phyloP scores from a whole-genome alignment of 2,329 filamentous ascomycete genomes.

The Domatiomyces globalis region DNA sequence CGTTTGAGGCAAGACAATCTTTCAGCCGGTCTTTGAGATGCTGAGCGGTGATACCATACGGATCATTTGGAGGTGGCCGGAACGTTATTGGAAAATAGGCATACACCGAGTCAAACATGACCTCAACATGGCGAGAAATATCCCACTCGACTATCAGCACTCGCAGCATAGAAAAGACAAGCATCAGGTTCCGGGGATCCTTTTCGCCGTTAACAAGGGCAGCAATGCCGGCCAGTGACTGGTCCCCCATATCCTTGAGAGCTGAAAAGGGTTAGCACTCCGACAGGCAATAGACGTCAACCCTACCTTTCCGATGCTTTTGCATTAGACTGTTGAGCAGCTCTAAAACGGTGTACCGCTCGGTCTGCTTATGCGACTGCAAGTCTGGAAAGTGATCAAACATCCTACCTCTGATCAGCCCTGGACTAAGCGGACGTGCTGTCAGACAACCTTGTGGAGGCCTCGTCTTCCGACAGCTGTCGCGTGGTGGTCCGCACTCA shows the following conservation, averaged over 20 bases:
- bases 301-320: conserved; percentile 42
- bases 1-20: conserved; percentile 49
- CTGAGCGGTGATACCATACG: conserved; percentile 55
- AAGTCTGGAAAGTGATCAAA: conserved; percentile 42
- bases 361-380: conserved; percentile 47
- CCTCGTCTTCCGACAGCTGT: conserved; percentile 12
- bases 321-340: conserved; percentile 49
- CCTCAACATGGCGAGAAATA: conserved; percentile 44
- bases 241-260: conserved; percentile 43
- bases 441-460: conserved; percentile 10
- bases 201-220: conserved; percentile 55
- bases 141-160: conserved; percentile 57
- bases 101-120: conserved; percentile 53
- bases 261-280: conserved; percentile 23
- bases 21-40: conserved; percentile 51
- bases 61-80: conserved; percentile 53
- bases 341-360: conserved; percentile 48
- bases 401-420: conserved; percentile 24
- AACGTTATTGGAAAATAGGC: conserved; percentile 63
- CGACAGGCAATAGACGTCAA: background rate
- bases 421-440: conserved; percentile 3
- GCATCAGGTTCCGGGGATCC: conserved; percentile 55
- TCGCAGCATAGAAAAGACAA: conserved; percentile 53
- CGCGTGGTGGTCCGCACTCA: conserved; percentile 24
- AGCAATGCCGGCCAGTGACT: conserved; percentile 47